Evolutionary conservation across 257 asterid species (phyloP).

Genomic region (Solanum piurae): DNA sequence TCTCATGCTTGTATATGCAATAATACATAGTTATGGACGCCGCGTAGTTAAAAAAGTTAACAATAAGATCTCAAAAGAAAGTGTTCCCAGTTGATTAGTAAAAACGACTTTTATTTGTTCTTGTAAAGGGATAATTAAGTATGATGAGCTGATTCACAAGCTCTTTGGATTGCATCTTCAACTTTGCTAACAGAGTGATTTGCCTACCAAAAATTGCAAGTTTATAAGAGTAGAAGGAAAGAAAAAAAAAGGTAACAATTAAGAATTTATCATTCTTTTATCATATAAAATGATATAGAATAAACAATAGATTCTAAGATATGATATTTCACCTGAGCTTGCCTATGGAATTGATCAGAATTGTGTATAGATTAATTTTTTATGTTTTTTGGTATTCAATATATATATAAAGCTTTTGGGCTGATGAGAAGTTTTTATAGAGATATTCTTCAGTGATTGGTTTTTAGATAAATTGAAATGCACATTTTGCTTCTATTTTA

Average conservation of each 20-base stretch:
- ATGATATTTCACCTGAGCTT: background rate
- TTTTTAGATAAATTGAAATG: background rate
- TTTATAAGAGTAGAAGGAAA: background rate
- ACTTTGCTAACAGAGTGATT: slow-evolving; percentile 35
- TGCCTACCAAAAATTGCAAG: slow-evolving; percentile 13
- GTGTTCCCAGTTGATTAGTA: no score
- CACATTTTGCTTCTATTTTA: background rate
- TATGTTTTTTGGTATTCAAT: background rate
- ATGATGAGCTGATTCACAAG: no score
- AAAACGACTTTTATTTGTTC: no score
- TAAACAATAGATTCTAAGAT: background rate
- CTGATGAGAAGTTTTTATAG: background rate
- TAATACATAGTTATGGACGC: no score
- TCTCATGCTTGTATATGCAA: no score
- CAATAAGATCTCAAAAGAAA: no score
- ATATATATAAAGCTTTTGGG: background rate
- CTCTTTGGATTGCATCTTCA: background rate
- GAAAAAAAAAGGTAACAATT: background rate
- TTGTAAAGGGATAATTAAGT: no score
- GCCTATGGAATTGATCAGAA: slow-evolving; percentile 26
- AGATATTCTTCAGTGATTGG: no score
- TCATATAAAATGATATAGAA: background rate
- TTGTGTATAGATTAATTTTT: background rate
- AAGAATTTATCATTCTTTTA: background rate
- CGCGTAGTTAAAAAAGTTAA: no score